Evolutionary conservation across 805 yeast species (phyloP).

Genomic region (Metschnikowia anglica): DNA sequence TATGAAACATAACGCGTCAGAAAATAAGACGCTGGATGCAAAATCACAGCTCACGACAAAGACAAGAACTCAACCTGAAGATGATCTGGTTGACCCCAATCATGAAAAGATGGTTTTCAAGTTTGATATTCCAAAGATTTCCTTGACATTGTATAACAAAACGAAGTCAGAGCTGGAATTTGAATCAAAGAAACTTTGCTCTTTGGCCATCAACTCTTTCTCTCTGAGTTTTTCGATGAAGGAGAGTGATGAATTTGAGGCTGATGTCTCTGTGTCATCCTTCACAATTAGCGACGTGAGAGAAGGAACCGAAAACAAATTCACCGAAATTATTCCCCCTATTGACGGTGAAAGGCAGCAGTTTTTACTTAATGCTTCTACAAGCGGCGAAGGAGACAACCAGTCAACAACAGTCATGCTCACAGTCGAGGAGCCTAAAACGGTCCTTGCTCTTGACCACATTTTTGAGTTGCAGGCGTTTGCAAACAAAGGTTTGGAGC

Average conservation of each 20-base stretch:
- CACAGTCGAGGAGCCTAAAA: conserved; percentile 76
- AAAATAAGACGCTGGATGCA: background rate
- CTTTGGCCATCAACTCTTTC: conserved; percentile 55
- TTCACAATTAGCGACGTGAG: conserved; percentile 79
- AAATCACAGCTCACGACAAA: background rate
- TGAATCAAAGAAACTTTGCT: conserved; percentile 33
- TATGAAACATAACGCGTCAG: conserved; percentile 25
- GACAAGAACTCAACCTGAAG: background rate
- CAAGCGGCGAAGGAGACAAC: conserved; percentile 39
- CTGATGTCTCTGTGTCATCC: conserved; percentile 65
- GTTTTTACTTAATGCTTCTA: conserved; percentile 54
- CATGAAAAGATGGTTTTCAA: conserved; percentile 44
- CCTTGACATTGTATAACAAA: conserved; percentile 59
- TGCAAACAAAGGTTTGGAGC: conserved; percentile 48
- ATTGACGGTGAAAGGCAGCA: conserved; percentile 64
- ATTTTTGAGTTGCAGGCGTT: conserved; percentile 72
- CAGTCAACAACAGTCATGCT: conserved; percentile 50
- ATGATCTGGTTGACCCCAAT: conserved; percentile 24
- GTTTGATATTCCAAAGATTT: conserved; percentile 61
- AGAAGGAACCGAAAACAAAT: conserved; percentile 58
- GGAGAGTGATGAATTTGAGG: conserved; percentile 53
- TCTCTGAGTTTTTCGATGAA: conserved; percentile 51
- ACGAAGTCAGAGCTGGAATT: conserved; percentile 41
- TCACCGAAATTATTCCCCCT: conserved; percentile 78
- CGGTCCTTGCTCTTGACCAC: conserved; percentile 83